Evolutionary conservation across 805 yeast species (phyloP), one percentile per base, ranked within the genome.

Genomic region (Tetrapisispora phaffii): DNA sequence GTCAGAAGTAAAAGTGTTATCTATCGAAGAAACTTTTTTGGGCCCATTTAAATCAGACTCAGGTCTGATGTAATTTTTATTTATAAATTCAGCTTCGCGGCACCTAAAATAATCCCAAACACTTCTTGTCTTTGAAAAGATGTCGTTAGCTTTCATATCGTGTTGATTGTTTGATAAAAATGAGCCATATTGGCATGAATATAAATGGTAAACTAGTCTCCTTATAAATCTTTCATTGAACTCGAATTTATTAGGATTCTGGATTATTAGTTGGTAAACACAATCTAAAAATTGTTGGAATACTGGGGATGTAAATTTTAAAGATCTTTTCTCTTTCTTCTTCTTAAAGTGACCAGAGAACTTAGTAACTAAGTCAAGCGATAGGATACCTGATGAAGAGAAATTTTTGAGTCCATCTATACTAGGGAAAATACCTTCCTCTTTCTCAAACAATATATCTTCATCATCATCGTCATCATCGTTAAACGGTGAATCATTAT

Each of bases 81-180:
- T 84, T 1, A 73, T 64, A 57, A 89, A 90, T 59, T 89, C 95
- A 10, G 61, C 61, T 17, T 71, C 70, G 21, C 96, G 69, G 6
- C 95, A 84, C 44, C 79, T 70, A 67, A 93, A 90, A 59, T 93
- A 89, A 62, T 89, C 95, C 97, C 97, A 89, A 1, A 84, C 96
- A 13, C 90, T 79, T 29, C 85, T 72, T 0, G 96, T 84, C 12
- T 71, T 67, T 2, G 63, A 53, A 7, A 55, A 59, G 1, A 77
- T 62, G 10, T 70, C 60, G 23, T 69, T 63, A n/a, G 65, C 66
- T 7, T 66, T 55, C 44, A 79, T 66, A 47, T 86, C 95, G 41
- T 64, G 61, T 58, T 93, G 96, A 38, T 75, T 73, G 57, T 93
- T 82, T 52, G 76, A 79, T 44, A 93, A 61, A 55, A 93, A 93